phyloP scores from a whole-genome alignment of 1,284 basidiomycete genomes.

The Apiotrichum domesticum region DNA sequence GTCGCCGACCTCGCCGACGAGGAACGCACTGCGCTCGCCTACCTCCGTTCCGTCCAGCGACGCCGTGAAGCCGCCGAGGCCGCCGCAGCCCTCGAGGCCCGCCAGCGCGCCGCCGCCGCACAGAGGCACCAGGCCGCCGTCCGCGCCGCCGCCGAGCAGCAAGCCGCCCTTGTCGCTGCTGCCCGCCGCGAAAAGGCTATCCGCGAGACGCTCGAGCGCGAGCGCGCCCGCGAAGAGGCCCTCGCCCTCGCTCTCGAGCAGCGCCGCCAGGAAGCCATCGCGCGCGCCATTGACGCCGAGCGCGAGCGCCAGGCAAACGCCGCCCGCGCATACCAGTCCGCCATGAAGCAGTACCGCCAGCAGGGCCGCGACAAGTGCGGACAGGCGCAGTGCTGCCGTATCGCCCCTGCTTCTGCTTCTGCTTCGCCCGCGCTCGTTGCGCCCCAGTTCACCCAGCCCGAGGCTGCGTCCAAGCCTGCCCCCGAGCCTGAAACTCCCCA shows the following conservation, averaged over 20 bases:
- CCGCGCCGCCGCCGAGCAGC: slow-evolving; percentile 16
- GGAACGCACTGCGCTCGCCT: slow-evolving; percentile 37
- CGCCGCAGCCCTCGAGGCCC: slow-evolving; percentile 21
- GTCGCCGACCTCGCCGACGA: slow-evolving; percentile 25
- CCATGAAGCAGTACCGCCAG: slow-evolving; percentile 2
- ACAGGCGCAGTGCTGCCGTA: background rate
- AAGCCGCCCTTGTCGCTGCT: slow-evolving; percentile 7
- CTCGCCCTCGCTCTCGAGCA: slow-evolving; percentile 11
- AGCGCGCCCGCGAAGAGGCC: slow-evolving; percentile 14
- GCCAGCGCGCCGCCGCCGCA: slow-evolving; percentile 11
- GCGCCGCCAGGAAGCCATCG: slow-evolving; percentile 9
- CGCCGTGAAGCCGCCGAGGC: slow-evolving; percentile 32
- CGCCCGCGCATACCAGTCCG: slow-evolving; percentile 15
- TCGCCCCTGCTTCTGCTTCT: too few relatives aligned
- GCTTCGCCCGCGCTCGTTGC: background rate
- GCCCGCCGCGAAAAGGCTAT: slow-evolving; percentile 16
- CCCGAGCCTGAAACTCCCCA: slow-evolving; percentile 1
- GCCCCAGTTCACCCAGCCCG: background rate
- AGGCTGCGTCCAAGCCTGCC: background rate
- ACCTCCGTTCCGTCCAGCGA: slow-evolving; percentile 36
- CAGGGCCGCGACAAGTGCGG: background rate
- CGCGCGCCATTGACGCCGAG: slow-evolving; percentile 8
- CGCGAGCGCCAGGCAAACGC: slow-evolving; percentile 17
- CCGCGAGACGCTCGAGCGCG: slow-evolving; percentile 11
- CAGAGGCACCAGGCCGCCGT: slow-evolving; percentile 13